Conservation (phyloP, 2,329 filamentous ascomycete species). For the Colletotrichum caudatum region DNA sequence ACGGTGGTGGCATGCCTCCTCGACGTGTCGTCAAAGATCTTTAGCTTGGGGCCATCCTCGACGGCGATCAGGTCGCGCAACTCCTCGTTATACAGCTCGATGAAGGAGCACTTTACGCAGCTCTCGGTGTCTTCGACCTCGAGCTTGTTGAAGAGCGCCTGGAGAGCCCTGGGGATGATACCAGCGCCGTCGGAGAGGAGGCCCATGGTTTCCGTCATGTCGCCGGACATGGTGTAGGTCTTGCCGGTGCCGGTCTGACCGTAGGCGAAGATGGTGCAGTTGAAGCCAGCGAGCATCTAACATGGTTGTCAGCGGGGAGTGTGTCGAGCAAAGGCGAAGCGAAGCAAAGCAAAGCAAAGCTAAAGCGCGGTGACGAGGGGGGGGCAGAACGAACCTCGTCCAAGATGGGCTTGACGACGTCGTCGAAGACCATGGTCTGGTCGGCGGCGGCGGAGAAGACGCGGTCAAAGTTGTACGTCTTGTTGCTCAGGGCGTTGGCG, state of each 20-base stretch:
- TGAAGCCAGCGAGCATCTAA: constrained; percentile 92
- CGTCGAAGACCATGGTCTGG: constrained; percentile 93
- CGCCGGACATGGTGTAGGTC: constrained; percentile 99
- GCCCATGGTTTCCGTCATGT: constrained; percentile 89
- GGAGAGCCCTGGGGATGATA: constrained; percentile 92
- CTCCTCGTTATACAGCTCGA: constrained; percentile 98
- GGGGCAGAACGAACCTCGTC: constrained; percentile 76
- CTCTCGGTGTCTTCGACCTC: constrained; percentile 83
- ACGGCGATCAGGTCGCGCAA: constrained; percentile 86
- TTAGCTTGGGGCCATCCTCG: constrained; percentile 88
- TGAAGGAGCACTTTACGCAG: constrained; percentile 97
- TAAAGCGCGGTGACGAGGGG: too few relatives aligned
- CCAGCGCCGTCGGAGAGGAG: constrained; percentile 91
- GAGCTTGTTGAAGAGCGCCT: constrained; percentile 87
- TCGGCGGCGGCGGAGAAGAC: constrained; percentile 96
- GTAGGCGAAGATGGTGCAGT: constrained; percentile 99
- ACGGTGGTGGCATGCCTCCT: constrained; percentile 87
- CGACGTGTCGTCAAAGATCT: constrained; percentile 92
- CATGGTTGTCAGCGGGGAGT: constrained; percentile 23
- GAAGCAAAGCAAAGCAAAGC: constrained; percentile 42
- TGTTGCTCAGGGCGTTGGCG: constrained; percentile 91
- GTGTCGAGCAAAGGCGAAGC: neutral
- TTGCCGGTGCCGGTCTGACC: constrained; percentile 98
- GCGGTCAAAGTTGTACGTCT: constrained; percentile 96
- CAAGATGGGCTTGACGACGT: constrained; percentile 91